A percentile compares a stretch with the other conserved stretches of the same genome.
These are phyloP conservation scores for Rhododendron ferrugineum DNA, from an alignment of 148 eudicot genomes.

Conservation along the genomic window DNA sequence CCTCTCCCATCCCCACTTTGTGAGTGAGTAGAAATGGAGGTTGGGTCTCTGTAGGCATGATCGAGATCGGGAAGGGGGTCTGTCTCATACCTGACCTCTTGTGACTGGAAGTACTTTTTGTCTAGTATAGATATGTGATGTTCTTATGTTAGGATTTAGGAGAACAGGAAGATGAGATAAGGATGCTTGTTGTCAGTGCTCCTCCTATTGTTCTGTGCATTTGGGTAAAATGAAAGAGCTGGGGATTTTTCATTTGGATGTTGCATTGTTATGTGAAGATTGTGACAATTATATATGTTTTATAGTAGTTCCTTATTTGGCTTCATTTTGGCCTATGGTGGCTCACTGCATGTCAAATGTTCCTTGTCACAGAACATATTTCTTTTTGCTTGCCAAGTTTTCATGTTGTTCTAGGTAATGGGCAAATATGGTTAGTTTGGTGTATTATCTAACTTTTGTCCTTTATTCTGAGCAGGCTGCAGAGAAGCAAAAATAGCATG, in stretches of 20 bases:
- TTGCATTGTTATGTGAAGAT: neutral
- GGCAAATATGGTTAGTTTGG: neutral
- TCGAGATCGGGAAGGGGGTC: neutral
- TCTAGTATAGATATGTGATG: neutral
- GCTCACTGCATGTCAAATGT: neutral
- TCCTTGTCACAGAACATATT: neutral
- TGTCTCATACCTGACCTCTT: neutral
- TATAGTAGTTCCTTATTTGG: neutral
- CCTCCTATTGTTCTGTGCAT: neutral
- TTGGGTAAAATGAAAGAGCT: neutral
- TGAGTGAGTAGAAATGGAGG: neutral
- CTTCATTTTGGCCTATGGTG: neutral
- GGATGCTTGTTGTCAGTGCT: neutral
- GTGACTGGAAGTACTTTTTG: neutral
- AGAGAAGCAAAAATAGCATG: conserved; percentile 5
- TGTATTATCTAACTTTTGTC: neutral
- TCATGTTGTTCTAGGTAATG: neutral
- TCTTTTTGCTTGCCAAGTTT: neutral
- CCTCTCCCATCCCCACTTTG: neutral
- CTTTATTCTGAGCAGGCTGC: conserved; percentile 12
- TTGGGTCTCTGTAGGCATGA: neutral
- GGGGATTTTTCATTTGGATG: neutral
- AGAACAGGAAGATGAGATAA: neutral
- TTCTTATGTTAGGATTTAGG: neutral
- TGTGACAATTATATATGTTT: neutral